Percentiles rank a stretch among this genome's conserved stretches.
Evolutionary conservation across 2,329 filamentous ascomycete species (phyloP).

Genomic region (Trichoderma semiorbis): DNA sequence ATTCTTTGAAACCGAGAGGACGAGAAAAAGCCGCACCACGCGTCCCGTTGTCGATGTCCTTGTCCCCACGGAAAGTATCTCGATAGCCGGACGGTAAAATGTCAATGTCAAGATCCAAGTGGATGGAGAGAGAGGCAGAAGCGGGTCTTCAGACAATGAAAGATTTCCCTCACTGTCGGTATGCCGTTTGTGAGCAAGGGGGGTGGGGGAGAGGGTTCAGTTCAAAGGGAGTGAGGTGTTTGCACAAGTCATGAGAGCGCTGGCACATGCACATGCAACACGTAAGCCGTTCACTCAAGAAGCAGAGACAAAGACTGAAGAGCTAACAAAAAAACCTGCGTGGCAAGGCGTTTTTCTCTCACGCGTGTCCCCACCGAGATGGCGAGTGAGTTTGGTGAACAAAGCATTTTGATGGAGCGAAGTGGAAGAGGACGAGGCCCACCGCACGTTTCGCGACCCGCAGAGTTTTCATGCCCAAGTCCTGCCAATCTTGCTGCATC

Average conservation of each 20-base stretch:
- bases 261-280: neutral
- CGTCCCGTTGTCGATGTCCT: neutral
- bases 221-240: neutral
- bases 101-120: slow-evolving; percentile 10
- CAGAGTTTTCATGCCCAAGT: neutral
- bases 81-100: slow-evolving; percentile 12
- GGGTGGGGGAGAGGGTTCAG: neutral
- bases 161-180: slow-evolving; percentile 9
- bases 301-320: neutral
- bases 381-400: slow-evolving; percentile 9
- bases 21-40: neutral
- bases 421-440: neutral
- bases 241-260: neutral
- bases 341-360: slow-evolving; percentile 8
- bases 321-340: slow-evolving; percentile 2
- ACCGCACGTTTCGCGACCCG: slow-evolving; percentile 8
- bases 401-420: neutral
- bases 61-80: slow-evolving; percentile 7
- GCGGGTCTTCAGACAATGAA: neutral
- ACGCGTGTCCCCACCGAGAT: slow-evolving; percentile 1
- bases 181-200: neutral
- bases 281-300: neutral
- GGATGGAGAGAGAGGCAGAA: slow-evolving; percentile 1
- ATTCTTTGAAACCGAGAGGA: neutral
- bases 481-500: neutral